Percentiles rank a stretch among this genome's conserved stretches.
phyloP scores from a whole-genome alignment of 2,329 filamentous ascomycete genomes.

The Epichloe glyceriae region DNA sequence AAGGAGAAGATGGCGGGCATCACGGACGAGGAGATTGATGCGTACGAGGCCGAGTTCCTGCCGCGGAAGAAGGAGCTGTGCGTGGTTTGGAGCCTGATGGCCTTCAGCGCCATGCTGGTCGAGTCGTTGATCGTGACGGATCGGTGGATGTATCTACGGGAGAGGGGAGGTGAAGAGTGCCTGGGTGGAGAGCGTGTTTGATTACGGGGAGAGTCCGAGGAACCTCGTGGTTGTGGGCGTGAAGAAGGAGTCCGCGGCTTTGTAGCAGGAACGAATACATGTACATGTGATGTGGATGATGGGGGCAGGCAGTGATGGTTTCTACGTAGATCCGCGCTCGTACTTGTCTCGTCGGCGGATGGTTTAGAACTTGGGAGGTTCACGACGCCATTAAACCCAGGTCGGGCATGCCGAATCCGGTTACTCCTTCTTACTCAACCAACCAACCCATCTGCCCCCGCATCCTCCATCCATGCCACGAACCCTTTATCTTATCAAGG shows the following conservation, averaged over 20 bases:
- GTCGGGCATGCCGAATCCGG: too few relatives aligned
- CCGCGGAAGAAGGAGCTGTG: slow-evolving; percentile 68
- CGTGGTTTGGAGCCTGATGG: slow-evolving; percentile 89
- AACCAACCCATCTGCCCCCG: neutral
- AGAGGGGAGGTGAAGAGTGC: slow-evolving; percentile 62
- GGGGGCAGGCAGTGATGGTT: too few relatives aligned
- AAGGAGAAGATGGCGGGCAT: slow-evolving; percentile 51
- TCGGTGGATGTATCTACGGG: slow-evolving; percentile 73
- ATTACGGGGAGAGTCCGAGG: slow-evolving; percentile 71
- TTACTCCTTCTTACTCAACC: too few relatives aligned
- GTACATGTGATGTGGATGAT: neutral
- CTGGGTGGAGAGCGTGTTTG: slow-evolving; percentile 92
- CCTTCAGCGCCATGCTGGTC: slow-evolving; percentile 78
- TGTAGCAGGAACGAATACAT: neutral
- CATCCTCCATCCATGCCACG: neutral
- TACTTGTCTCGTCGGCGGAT: too few relatives aligned
- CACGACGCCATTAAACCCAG: too few relatives aligned
- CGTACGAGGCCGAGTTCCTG: slow-evolving; percentile 53
- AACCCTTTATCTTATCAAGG: neutral
- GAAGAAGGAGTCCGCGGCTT: slow-evolving; percentile 38
- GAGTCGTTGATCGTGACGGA: slow-evolving; percentile 87
- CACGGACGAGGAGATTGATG: slow-evolving; percentile 60
- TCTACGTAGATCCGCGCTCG: too few relatives aligned
- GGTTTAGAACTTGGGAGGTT: too few relatives aligned
- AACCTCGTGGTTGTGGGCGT: slow-evolving; percentile 90